Base-by-base conservation (phyloP, 2,329 filamentous ascomycete genomes). In the Penicillium sp. region DNA sequence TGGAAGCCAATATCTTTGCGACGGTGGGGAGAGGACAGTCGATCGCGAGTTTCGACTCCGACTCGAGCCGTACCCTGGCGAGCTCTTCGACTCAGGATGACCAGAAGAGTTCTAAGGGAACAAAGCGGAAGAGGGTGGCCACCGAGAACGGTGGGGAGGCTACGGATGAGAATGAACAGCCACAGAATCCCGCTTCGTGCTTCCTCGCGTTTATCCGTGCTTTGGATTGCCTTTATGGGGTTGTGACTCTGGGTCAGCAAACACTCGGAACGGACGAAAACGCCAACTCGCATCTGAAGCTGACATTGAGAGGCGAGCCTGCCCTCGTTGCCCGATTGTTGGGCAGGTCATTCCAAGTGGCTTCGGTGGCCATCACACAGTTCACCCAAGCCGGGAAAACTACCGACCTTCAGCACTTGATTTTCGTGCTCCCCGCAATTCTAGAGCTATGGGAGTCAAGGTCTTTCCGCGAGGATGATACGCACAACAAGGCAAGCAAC, bases 271-370 rank as follows among this genome's bases (percentile, higher is more conserved):
- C 58, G 7, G 66, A 67, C 46, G 65, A 68, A 24, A 61, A 65
- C 14, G 66, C 68, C n/a, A 63, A 66, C 44, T 69, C 69, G 8
- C 72, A 75, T 53, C 48, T 76, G n/a, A 71, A 71, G 49, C 66
- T 73, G 45, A 66, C 69, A 9, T 56, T 76, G 9, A 69, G 65
- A 51, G 66, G 67, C 11, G 65, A 74, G n/a, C 66, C 68, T 7
- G 63, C 70, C 31, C 53, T 61, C 10, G 58, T 68, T 31, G 69
- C 72, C 11, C 51, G 58, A n/a, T 63, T 73, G 27, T 50, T 76
- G 24, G 70, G 71, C 24, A 67, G 62, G 36, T 63, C 70, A 16
- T 65, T 74, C 39, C 63, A 61, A 27, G 48, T 72, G 9, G 66
- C 68, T 46, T 63, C 70, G 14, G 52, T 67, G 16, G 62, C 68